Evolutionary conservation across 2,329 filamentous ascomycete genomes (phyloP).

Genomic region (Penicillium sp.): DNA sequence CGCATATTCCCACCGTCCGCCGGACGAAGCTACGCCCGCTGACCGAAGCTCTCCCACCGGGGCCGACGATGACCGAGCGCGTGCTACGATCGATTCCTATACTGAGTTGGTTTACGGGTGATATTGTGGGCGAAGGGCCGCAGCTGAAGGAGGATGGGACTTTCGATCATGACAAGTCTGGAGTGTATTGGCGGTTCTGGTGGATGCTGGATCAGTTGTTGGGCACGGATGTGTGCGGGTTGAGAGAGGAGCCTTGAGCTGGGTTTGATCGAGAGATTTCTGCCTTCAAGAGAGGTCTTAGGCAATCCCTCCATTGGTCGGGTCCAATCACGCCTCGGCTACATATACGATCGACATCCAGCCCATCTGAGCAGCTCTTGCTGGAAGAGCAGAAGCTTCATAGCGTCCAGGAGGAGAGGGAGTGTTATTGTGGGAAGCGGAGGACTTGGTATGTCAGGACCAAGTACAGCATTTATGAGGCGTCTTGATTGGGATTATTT

Average conservation of each 20-base stretch:
- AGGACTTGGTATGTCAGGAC: neutral
- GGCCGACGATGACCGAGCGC: conserved; percentile 68
- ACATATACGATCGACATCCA: neutral
- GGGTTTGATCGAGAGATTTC: neutral
- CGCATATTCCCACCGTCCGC: conserved; percentile 70
- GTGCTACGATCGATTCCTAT: conserved; percentile 71
- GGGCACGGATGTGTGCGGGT: conserved; percentile 67
- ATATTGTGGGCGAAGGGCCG: conserved; percentile 55
- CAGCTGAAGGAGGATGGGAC: conserved; percentile 52
- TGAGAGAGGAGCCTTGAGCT: conserved; percentile 57
- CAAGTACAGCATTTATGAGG: conserved; percentile 21
- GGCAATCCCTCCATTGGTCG: no score
- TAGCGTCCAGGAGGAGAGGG: neutral
- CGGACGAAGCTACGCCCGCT: conserved; percentile 70
- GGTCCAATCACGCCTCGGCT: neutral
- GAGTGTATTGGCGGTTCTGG: conserved; percentile 67
- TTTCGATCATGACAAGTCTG: conserved; percentile 73
- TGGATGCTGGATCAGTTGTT: conserved; percentile 61
- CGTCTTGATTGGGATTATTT: conserved; percentile 18
- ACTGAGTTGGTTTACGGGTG: conserved; percentile 71
- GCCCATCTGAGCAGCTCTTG: neutral
- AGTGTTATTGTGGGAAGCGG: neutral
- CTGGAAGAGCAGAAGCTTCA: neutral
- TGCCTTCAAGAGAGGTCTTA: no score
- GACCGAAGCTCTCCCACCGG: conserved; percentile 72